Base-by-base conservation (phyloP, 805 yeast species). In the Candida piceae region DNA sequence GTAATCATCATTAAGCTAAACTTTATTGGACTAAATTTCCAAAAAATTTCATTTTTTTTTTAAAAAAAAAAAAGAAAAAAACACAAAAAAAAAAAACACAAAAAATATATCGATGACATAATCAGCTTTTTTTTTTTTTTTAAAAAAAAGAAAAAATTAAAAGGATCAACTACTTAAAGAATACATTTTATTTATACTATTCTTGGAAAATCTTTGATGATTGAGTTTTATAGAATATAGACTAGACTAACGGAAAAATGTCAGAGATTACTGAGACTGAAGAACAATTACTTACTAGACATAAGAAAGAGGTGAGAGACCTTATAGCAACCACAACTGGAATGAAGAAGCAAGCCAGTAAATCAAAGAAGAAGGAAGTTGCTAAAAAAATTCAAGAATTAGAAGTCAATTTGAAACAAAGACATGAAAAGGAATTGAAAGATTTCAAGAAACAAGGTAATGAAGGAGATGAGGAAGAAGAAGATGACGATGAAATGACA, bases 331-430 rank as follows among this genome's bases (percentile, higher is more conserved):
- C 74, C 21, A 67, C 78, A 21, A 86, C 95, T 3, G 81, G 84
- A 2, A 60, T 88, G 70, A 85, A 82, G 63, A 85, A 85, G 50
- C 90, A 81, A 58, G 89, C 90, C 2, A 77, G 86, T 13, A 84
- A 86, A 53, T 80, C 87, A 33, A 84, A 80, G 34, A 74, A 83
- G 48, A 84, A 82, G 57, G 77, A 76, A 42, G 80, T 86, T 8
- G 58, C 69, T 45, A 66, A 67, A 36, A 74, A 75, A 50, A 80
- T 89, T 48, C 66, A 66, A 27, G 74, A 69, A 30, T 48, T 86
- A 64, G 86, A 84, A 49, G 60, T 60, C 2, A 74, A 69, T 9
- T 54, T 86, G 50, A 72, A 73, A 39, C 49, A 39, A 16, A 70
- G 63, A 36, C 96, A 87, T 30, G 63, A 62, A 23, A 29, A 49